Evolutionary conservation across 352 stramenopile species (phyloP), one percentile per base, ranked within the genome.

Genomic region (Phytophthora litchii): DNA sequence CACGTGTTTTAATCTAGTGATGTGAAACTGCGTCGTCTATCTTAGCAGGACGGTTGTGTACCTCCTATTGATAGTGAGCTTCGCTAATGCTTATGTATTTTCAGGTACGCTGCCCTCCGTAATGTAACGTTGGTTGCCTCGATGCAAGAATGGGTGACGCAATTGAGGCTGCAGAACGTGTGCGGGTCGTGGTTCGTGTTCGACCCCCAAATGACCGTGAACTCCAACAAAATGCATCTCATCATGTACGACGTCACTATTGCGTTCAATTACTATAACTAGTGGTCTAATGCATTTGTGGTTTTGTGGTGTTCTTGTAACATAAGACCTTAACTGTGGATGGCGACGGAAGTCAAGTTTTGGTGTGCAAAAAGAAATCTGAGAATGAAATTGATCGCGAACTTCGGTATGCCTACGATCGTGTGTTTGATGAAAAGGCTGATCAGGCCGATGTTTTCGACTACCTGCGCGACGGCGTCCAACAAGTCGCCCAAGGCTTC

Each of bases 401-500:
- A 31, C 55, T 85, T 17, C 73, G 68, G 8, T 90, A 70, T 52
- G 57, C 57, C 1, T 96, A 88, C 59, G 89, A 97, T 48, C 77
- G 73, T 27, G 84, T 96, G 11, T 89, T 97, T 37, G 74, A 60
- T 3, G 68, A 79, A 8, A 64, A 64, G 4, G 60, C 80, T 5
- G 71, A 61, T 10, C 90, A 97, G 60, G 55, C 73, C 17, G 77
- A 91, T 34, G 71, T 96, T 5, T 97, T 95, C 46, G 60, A 74
- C 9, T 89, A 93, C 38, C 49, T 91, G 1, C 72, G 76, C 13
- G 80, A 88, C 27, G 73, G 76, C 3, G 80, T 96, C 27, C 76
- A 89, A 38, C 79, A 91, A 51, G 78, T 97, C 6, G 76, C 90
- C 1, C 80, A 94, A 60, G 89, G 89, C 27, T 92, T 91, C 67